Evolutionary conservation across 2,329 filamentous ascomycete genomes (phyloP).

Genomic region (Fusarium sororula): DNA sequence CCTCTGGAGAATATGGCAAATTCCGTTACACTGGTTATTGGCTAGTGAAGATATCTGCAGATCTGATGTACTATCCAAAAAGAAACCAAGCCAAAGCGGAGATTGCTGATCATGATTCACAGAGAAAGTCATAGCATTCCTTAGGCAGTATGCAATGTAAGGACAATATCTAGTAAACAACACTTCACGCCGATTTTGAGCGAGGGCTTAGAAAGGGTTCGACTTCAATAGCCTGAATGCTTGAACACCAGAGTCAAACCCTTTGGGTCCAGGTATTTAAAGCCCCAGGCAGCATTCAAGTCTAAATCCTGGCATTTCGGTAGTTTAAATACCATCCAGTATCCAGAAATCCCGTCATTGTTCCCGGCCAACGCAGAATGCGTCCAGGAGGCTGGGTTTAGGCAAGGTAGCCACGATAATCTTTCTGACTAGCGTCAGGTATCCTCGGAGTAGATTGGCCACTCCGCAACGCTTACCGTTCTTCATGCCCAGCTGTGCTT

Average conservation of each 20-base stretch:
- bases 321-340: background rate
- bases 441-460: background rate
- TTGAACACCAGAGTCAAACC: fast-evolving
- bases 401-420: background rate
- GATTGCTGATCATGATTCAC: background rate
- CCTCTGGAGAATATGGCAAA: background rate
- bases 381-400: background rate
- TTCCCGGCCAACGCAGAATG: background rate
- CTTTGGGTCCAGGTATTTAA: background rate
- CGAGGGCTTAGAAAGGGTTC: no score
- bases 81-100: background rate
- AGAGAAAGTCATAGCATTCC: background rate
- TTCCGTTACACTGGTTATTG: no score
- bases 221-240: fast-evolving
- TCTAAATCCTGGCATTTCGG: no score
- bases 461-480: background rate
- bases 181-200: background rate
- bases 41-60: background rate
- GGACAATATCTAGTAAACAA: fast-evolving
- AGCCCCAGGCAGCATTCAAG: fast-evolving
- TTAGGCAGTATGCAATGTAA: background rate
- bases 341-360: background rate
- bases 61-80: no score
- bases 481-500: background rate
- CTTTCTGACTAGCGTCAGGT: background rate